Base-by-base conservation (phyloP, 2,329 filamentous ascomycete species). In the Periconia macrospinosa region DNA sequence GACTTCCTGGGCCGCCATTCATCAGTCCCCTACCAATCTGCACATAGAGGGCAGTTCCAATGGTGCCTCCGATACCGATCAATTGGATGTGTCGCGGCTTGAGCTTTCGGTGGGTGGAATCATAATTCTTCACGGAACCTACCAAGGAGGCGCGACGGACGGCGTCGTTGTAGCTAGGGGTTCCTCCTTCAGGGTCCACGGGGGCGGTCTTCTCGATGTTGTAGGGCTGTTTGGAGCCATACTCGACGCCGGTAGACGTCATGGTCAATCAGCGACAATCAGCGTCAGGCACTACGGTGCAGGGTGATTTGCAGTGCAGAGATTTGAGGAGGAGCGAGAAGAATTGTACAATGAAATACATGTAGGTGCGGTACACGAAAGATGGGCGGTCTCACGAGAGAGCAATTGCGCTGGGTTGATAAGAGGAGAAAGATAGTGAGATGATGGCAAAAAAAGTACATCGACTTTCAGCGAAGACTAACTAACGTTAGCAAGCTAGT, bases 31-130 rank as follows among this genome's bases (percentile, higher is more conserved):
- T 67, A 27, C 77, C 77, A 50, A 79, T 79, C 49, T 78, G 76
- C 8, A 79, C 77, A 58, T 78, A 79, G 1, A 79, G 65, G 0
- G 76, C 76, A n/a, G 77, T 79, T 23, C 77, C 77, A 57, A 79
- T 79, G 0, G 77, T 79, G 37, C 77, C 76, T 47, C 74, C 71
- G 47, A 75, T 75, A 49, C 77, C 77, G 50, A 79, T 79, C 19
- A 79, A 68, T 55, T 79, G 77, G 47, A 79, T 79, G 53, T 79
- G 77, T 45, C 77, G 69, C 48, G 76, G 75, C 58, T 75, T 75
- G 49, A 79, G 68, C 59, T 73, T 78, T 35, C 77, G 69, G 52
- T 78, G 76, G 8, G 77, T 79, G 13, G 70, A 62, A 53, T 76
- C 73, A 56, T 66, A 61, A n/a, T 57, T 51, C 52, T 65, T 67